phyloP scores from a whole-genome alignment of 140 eudicot species.

The Stevia rebaudiana region DNA sequence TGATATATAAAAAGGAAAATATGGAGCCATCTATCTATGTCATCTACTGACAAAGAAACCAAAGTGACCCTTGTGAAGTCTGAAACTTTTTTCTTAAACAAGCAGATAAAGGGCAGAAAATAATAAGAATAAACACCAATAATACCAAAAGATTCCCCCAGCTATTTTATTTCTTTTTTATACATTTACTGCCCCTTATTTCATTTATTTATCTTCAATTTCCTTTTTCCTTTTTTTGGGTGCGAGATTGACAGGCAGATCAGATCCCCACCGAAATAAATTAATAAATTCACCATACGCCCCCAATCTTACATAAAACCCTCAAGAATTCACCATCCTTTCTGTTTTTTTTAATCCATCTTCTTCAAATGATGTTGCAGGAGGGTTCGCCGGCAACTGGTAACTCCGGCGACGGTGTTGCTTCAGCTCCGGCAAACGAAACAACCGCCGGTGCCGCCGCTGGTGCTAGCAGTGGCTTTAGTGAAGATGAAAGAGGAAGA shows the following conservation, averaged over 20 bases:
- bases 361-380: conserved; percentile 36
- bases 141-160: conserved; percentile 53
- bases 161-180: conserved; percentile 25
- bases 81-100: conserved; percentile 42
- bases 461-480: conserved; percentile 27
- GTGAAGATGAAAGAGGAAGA: conserved; percentile 47
- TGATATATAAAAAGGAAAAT: too few relatives aligned
- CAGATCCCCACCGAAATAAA: conserved; percentile 99
- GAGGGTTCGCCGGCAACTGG: too few relatives aligned
- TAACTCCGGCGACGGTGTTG: conserved; percentile 24
- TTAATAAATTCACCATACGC: conserved; percentile 55
- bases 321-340: conserved; percentile 62
- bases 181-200: conserved; percentile 36
- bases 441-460: conserved; percentile 4
- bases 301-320: conserved; percentile 59
- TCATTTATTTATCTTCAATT: not conserved
- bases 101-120: conserved; percentile 36
- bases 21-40: conserved; percentile 29
- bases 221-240: conserved; percentile 30
- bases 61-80: conserved; percentile 49
- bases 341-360: conserved; percentile 17
- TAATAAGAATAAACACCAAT: too few relatives aligned
- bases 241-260: conserved; percentile 96
- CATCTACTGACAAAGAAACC: conserved; percentile 43
- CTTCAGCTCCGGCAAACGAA: conserved; percentile 11